Base-by-base conservation (phyloP, 345 rosid species). In the Populus tremula region DNA sequence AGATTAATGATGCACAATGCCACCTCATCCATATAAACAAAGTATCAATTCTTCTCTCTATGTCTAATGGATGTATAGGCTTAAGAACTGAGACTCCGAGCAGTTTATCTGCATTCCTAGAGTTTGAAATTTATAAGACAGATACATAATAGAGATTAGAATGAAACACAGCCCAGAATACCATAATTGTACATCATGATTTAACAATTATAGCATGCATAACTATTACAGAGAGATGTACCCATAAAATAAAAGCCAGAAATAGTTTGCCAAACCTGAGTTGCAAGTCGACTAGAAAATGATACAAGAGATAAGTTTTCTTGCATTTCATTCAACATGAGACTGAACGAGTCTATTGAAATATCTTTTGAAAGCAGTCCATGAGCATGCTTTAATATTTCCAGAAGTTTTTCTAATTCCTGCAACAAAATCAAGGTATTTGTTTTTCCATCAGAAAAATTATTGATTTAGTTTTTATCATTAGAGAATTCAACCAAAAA, bases 231-330 rank as follows among this genome's bases (percentile, higher is more conserved):
- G 43, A 45, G 25, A 33, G 50, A 59, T 43, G 27, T 17, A 2
- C 23, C 23, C n/a, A 69, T 12, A 43, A 18, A 49, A 39, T 7
- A 17, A 11, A 53, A 21, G 27, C 5, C 33, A 25, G 72, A 38
- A 65, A 72, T 54, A 35, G 12, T 49, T 65, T 36, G n/a, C 63
- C 76, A 76, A 81, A 96, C 99, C 98, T 96, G 99, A 85, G 98
- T 89, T 78, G 96, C 98, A 78, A 96, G 95, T 77, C 97, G 89
- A 84, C 98, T 92, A 21, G 99, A 93, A 85, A 89, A 96, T 74
- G 99, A 96, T 79, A 96, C 96, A 16, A 92, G 98, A 39, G 99
- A 93, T 25, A 89, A 83, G 85, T 94, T 96, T 86, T 96, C 99
- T 87, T 90, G 97, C 96, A 93, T 93, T 89, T 96, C 98, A 77